phyloP scores from a whole-genome alignment of 352 stramenopile genomes.

The Stramenopiles sp. region DNA sequence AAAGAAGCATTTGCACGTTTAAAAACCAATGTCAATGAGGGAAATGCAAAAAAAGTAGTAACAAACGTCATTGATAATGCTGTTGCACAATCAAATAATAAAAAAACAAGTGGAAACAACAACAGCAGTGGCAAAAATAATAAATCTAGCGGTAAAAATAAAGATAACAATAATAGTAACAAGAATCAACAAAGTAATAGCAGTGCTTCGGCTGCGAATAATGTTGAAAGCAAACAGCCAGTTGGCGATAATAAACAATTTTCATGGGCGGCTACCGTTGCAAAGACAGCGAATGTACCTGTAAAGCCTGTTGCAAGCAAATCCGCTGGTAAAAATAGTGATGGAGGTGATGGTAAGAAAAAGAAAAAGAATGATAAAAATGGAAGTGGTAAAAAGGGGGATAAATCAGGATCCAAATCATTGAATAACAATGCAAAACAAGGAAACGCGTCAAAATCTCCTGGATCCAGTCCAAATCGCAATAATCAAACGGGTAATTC shows the following conservation, averaged over 20 bases:
- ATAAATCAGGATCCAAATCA: too few relatives aligned
- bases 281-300: constrained; percentile 6
- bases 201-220: too few relatives aligned
- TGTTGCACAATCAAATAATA: background rate
- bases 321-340: background rate
- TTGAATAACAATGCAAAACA: too few relatives aligned
- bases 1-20: constrained; percentile 4
- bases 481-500: too few relatives aligned
- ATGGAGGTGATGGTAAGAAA: background rate
- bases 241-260: background rate
- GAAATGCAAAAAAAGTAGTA: background rate
- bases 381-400: background rate
- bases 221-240: background rate
- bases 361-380: background rate
- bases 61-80: background rate
- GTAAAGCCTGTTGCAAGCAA: background rate
- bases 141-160: too few relatives aligned
- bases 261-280: background rate
- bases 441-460: background rate
- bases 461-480: too few relatives aligned
- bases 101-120: background rate
- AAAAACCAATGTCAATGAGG: background rate
- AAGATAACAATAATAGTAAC: too few relatives aligned
- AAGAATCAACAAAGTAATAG: too few relatives aligned
- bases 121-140: background rate